A percentile compares a stretch with the other conserved stretches of the same genome.
Conservation (phyloP, 768 basidiomycete genomes). For the Arthromyces matolae region DNA sequence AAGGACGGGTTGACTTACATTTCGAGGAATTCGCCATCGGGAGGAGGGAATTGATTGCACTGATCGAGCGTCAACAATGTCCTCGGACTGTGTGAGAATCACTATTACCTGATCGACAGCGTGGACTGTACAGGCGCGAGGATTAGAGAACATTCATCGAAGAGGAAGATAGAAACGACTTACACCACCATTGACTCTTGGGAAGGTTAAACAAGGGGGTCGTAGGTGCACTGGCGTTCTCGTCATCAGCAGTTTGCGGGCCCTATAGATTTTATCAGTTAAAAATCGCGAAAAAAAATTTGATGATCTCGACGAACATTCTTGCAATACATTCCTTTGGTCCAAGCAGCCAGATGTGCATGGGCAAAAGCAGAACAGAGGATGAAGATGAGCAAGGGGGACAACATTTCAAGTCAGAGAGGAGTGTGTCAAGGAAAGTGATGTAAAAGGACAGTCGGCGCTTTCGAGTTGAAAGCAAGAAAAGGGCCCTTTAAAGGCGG, state of each 20-base stretch:
- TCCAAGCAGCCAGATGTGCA: constrained; percentile 42
- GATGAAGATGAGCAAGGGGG: constrained; percentile 3
- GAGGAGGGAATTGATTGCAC: constrained; percentile 43
- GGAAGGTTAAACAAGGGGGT: constrained; percentile 40
- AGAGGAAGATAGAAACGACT: not conserved
- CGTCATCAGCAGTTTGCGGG: constrained; percentile 22
- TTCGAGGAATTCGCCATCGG: constrained; percentile 37
- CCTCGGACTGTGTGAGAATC: constrained; percentile 5
- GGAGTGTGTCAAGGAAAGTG: constrained; percentile 13
- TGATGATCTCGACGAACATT: constrained; percentile 29
- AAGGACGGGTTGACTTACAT: constrained; percentile 28
- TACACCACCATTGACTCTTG: constrained; percentile 45
- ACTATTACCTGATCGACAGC: constrained; percentile 32
- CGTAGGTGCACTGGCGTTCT: constrained; percentile 37
- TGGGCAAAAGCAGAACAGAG: constrained; percentile 16
- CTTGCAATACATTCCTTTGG: constrained; percentile 43
- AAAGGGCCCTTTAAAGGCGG: too few relatives aligned
- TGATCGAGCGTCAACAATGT: constrained; percentile 9
- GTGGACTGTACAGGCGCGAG: constrained; percentile 27
- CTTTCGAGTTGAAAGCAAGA: constrained; percentile 2
- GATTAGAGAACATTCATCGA: not conserved
- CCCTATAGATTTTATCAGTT: constrained; percentile 23
- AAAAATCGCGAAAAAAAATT: too few relatives aligned
- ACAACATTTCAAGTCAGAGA: constrained; percentile 6
- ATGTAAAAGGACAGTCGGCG: constrained; percentile 10